Evolutionary conservation across 2,329 filamentous ascomycete genomes (phyloP).

Genomic region (Trichoderma aggressivum): DNA sequence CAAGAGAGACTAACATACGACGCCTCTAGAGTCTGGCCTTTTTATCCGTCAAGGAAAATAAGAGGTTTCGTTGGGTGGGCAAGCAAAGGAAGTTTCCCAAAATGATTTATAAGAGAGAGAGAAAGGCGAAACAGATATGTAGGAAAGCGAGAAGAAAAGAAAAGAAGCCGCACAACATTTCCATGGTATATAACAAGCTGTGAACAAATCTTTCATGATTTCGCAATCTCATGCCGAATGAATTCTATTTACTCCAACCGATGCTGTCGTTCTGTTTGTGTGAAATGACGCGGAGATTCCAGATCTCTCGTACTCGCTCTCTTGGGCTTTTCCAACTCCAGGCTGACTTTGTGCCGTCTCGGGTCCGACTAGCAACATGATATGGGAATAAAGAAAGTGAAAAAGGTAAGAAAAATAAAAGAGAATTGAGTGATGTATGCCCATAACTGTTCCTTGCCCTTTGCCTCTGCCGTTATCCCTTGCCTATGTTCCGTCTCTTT

Average conservation of each 20-base stretch:
- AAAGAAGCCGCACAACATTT: neutral
- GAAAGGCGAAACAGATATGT: neutral
- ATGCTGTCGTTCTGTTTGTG: conserved; percentile 1
- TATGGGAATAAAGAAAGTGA: neutral
- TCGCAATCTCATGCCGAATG: conserved; percentile 13
- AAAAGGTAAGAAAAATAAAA: neutral
- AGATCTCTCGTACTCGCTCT: neutral
- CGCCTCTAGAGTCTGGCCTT: conserved; percentile 21
- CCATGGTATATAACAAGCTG: neutral
- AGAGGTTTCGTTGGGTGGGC: neutral
- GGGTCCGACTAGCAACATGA: neutral
- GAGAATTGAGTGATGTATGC: neutral
- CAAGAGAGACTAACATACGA: conserved; percentile 19
- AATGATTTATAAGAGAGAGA: neutral
- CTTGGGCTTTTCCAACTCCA: neutral
- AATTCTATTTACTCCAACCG: conserved; percentile 7
- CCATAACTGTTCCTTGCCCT: neutral
- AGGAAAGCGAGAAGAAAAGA: neutral
- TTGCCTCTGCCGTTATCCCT: neutral
- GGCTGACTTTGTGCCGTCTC: neutral
- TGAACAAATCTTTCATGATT: neutral
- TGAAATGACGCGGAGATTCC: conserved; percentile 1
- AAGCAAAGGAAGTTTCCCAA: neutral
- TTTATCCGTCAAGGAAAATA: conserved; percentile 16
- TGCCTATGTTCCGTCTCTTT: neutral